Conservation (phyloP, 106 monocot genomes). For the Dactylorhiza incarnata region DNA sequence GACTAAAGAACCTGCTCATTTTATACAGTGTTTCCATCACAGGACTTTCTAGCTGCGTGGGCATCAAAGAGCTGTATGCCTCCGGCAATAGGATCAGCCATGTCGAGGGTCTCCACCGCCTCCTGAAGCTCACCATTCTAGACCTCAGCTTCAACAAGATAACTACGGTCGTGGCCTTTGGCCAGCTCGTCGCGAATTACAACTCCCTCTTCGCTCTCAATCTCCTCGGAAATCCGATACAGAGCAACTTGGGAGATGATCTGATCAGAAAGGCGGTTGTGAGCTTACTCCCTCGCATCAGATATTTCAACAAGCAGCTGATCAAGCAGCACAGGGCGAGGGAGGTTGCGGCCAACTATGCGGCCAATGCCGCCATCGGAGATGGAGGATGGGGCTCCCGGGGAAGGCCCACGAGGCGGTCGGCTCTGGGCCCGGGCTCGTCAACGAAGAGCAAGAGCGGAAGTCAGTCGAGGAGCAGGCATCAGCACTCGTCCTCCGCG, state of each 20-base stretch:
- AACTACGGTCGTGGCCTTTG: conserved; percentile 51
- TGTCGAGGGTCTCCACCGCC: conserved; percentile 75
- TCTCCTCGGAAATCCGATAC: conserved; percentile 62
- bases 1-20: neutral
- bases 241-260: conserved; percentile 67
- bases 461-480: neutral
- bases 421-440: neutral
- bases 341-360: neutral
- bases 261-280: conserved; percentile 56
- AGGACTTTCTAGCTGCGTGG: neutral
- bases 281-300: conserved; percentile 47
- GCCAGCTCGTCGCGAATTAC: conserved; percentile 76
- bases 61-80: conserved; percentile 65
- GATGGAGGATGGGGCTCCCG: neutral
- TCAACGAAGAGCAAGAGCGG: neutral
- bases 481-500: neutral
- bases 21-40: neutral
- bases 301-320: conserved; percentile 56
- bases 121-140: conserved; percentile 56
- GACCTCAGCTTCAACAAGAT: conserved; percentile 64
- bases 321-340: conserved; percentile 25
- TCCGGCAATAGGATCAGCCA: conserved; percentile 83
- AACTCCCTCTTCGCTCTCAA: conserved; percentile 52
- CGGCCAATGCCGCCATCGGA: neutral
- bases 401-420: neutral